These are phyloP conservation scores for Metschnikowia picachoensis DNA, from an alignment of 805 yeast species.

Conservation along the genomic window DNA sequence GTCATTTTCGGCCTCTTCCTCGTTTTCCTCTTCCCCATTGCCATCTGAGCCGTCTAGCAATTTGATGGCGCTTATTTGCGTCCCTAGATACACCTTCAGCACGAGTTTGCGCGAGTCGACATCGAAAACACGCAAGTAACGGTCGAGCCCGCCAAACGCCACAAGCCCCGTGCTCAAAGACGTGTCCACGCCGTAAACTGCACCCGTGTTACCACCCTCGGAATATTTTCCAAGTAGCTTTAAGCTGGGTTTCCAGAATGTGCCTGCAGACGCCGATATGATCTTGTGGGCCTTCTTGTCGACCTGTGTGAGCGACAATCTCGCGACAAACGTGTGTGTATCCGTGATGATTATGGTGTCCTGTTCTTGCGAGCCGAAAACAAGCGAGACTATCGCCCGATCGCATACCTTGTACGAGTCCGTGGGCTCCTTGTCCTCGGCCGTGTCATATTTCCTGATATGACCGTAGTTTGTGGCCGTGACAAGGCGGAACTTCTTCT, in stretches of 20 bases:
- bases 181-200: conserved; percentile 65
- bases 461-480: conserved; percentile 76
- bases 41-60: conserved; percentile 42
- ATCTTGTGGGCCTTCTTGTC: conserved; percentile 35
- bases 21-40: conserved; percentile 31
- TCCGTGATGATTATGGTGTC: conserved; percentile 61
- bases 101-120: conserved; percentile 51
- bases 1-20: conserved; percentile 27
- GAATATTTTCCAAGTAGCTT: conserved; percentile 60
- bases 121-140: conserved; percentile 79
- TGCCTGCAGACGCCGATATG: conserved; percentile 43
- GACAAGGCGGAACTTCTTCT: conserved; percentile 47
- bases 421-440: conserved; percentile 65
- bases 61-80: conserved; percentile 56
- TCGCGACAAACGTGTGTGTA: conserved; percentile 60
- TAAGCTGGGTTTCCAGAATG: conserved; percentile 45
- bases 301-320: conserved; percentile 38
- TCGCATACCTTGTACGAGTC: conserved; percentile 51
- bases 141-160: conserved; percentile 81
- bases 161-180: conserved; percentile 40
- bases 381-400: conserved; percentile 47
- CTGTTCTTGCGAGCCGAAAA: conserved; percentile 31
- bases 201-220: conserved; percentile 53
- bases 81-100: conserved; percentile 73
- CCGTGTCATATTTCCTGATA: conserved; percentile 67